Base-by-base conservation (phyloP, 208 protist genomes). In the Acanthamoeba lenticulata region DNA sequence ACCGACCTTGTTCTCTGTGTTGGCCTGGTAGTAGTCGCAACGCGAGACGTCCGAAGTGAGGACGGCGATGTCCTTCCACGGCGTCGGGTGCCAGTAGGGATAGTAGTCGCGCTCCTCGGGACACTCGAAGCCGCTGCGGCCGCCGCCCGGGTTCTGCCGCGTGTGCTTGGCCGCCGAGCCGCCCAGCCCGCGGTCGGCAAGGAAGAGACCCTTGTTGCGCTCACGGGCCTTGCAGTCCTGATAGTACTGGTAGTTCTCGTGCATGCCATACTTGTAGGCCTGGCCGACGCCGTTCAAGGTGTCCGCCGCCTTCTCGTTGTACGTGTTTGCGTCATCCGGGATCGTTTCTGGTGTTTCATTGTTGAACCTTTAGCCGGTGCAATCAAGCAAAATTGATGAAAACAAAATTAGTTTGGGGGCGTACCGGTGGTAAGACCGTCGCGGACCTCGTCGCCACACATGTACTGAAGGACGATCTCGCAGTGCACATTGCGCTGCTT, bases 71-170 rank as follows among this genome's bases (percentile, higher is more conserved):
- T 98, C 98, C 44, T 94, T 95, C 97, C 97, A 98, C 92, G 97
- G 97, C 24, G 96, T 96, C 93, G 97, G 97, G 83, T 97, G 96
- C 97, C 97, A 98, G 94, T 98, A 98, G 55, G 98, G 98, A 83
- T 98, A 98, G 95, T 98, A 98, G 91, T 98, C 97, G 83, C 97
- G 88, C 88, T 98, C 98, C 91, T 98, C 98, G 62, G 96, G 97
- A 83, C 98, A 98, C 94, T 98, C 97, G 29, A 96, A 98, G 47
- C 97, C 98, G 47, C 81, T 88, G 67, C 96, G 95, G 15, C 52
- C 88, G 72, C 95, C 95, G 47, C 79, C 94, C 11, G 62, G 32
- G 88, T 98, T 97, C 94, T 98, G 97, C 49, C 97, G 94, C 17
- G 98, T 98, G 42, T n/a, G n/a, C n/a, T 47, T 52, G 32, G 96